Base-by-base conservation (phyloP, 768 basidiomycete species). In the Tephrocybe sp. region DNA sequence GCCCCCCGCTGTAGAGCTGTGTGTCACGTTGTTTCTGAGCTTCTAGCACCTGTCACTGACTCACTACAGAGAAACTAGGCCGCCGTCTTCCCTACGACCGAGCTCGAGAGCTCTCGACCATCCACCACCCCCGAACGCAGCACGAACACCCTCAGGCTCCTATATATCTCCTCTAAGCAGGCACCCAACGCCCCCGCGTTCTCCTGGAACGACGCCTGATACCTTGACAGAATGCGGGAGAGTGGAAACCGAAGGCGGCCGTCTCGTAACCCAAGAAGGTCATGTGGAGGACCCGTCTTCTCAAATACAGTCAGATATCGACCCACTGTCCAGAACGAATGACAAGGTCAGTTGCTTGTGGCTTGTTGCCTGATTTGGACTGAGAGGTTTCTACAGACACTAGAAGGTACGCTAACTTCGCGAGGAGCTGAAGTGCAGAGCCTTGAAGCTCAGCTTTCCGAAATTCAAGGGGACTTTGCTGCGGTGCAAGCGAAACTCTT, bases 111-210 rank as follows among this genome's bases (percentile, higher is more conserved):
- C 54, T 11, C 49, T 26, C 23, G 42, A 46, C 40, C 53, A 58
- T 26, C 26, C 26, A 26, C 26, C 26, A 26, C 7, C 26, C 3
- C 26, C 3, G 4, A 26, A 26, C 7, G 7, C 26, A 31, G 47
- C 71, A 22, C 67, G 74, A 33, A 78, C 78, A 6, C 68, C 71
- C 48, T 78, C 78, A 9, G 78, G 79, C 2, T 76, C 80, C 3
- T 56, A 70, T 41, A 79, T 80, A 50, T 69, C 73, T 41, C 60
- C 68, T 31, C 35, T 75, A 32, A 79, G 75, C 64, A 75, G 74
- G 54, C 77, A 68, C 19, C 77, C 78, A 9, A 80, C 78, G 1
- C 79, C 79, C 46, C 75, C 76, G 17, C 76, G 71, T 56, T 51
- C 57, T 3, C 56, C 56, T 11, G 56, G 53, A 23, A 48, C 43